A percentile compares a stretch with the other conserved stretches of the same genome.
These are phyloP conservation scores for Aphanoascus verrucosus DNA, from an alignment of 2,329 filamentous ascomycete genomes.

Conservation along the genomic window DNA sequence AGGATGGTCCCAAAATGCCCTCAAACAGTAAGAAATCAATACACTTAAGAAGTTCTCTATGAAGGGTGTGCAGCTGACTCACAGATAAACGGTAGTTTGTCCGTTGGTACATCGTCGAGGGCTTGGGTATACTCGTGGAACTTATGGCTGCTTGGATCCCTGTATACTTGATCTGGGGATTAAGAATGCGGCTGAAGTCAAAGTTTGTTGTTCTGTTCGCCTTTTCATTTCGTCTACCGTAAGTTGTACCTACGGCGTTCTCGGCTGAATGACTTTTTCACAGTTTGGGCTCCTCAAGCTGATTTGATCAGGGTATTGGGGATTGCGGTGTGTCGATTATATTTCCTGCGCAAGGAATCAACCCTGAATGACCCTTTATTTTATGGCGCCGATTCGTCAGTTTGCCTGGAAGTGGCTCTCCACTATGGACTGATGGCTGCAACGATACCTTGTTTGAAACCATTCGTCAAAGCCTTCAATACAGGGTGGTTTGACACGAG, in stretches of 20 bases:
- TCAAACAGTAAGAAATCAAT: slow-evolving; percentile 9
- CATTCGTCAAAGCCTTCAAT: slow-evolving; percentile 17
- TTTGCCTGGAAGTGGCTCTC: slow-evolving; percentile 14
- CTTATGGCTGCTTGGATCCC: slow-evolving; percentile 14
- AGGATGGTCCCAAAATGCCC: slow-evolving; percentile 11
- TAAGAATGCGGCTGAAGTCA: slow-evolving; percentile 14
- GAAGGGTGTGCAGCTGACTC: background rate
- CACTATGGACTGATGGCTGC: slow-evolving; percentile 17
- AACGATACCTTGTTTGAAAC: slow-evolving; percentile 16
- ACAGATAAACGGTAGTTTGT: slow-evolving; percentile 9
- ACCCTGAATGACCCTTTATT: slow-evolving; percentile 12
- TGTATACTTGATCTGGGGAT: slow-evolving; percentile 14
- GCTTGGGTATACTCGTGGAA: slow-evolving; percentile 14
- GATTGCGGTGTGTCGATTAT: slow-evolving; percentile 10
- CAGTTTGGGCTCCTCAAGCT: background rate
- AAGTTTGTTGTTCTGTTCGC: slow-evolving; percentile 16
- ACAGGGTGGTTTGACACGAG: slow-evolving; percentile 14
- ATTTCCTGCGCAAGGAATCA: slow-evolving; percentile 13
- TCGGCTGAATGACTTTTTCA: background rate
- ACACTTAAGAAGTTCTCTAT: background rate
- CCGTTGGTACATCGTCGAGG: slow-evolving; percentile 16
- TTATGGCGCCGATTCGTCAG: slow-evolving; percentile 13
- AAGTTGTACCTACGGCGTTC: background rate
- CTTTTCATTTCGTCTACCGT: slow-evolving; percentile 18
- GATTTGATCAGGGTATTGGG: slow-evolving; percentile 13